Evolutionary conservation across 768 basidiomycete genomes (phyloP), one percentile per base, ranked within the genome.

Genomic region (Phylloporus scabripes): DNA sequence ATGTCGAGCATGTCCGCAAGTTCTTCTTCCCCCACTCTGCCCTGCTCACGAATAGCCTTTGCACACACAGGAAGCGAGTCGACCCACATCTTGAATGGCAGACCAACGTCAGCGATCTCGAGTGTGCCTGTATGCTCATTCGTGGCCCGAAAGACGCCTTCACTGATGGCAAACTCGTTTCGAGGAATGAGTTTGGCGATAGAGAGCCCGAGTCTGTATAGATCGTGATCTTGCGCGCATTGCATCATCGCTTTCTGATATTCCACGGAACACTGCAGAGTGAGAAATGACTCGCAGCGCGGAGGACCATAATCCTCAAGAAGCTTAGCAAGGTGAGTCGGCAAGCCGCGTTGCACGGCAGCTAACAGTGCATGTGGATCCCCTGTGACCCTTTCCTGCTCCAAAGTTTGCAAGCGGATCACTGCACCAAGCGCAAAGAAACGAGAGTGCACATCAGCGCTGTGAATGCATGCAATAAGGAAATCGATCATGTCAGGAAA

Each of bases 1-100:
- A 83, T 76, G 31, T 83, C 80, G 15, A 85, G 58, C 45, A 83
- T 79, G 55, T 83, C 81, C 1, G 82, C 80, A 72, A 18, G 55
- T 54, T 82, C 79, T 11, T 45, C 59, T 46, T 81, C 78, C 4
- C 58, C 60, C 0, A 71, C 64, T 15, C 65, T 66, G 5, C 72
- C 71, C 48, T 62, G 70, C 17, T 60, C 64, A 9, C 80, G 74
- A 36, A 84, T 74, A 10, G 73, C 79, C 26, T 68, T 68, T 6
- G 82, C 81, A 56, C 80, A 81, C 12, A 70, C 64, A 0, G 83
- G 81, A 4, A 85, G 68, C 0, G 81, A 67, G 51, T 84, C 82
- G 10, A 66, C 52, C 76, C 77, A 85, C 64, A 69, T 70, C 36
- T 54, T 72, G 69, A 85, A 85, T 0, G 82, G 81, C 10, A 85